Evolutionary conservation across 345 rosid genomes (phyloP).

Genomic region (Linum tenue): DNA sequence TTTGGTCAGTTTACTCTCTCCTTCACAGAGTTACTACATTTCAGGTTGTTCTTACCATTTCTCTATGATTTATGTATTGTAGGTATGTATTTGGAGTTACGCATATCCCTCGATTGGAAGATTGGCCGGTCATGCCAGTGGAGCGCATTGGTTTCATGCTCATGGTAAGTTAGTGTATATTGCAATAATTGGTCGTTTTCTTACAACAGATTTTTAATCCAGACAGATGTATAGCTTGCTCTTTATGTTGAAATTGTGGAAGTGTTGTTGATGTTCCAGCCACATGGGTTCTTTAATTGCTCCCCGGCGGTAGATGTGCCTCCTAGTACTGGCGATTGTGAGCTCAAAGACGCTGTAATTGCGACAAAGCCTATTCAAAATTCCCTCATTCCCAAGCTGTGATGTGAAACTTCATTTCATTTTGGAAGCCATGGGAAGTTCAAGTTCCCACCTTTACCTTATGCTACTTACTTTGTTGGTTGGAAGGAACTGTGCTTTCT

Average conservation of each 20-base stretch:
- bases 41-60: background rate
- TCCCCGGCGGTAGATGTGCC: slow-evolving; percentile 95
- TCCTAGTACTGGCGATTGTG: slow-evolving; percentile 62
- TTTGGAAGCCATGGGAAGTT: background rate
- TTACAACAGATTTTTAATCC: too few relatives aligned
- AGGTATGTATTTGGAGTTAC: slow-evolving; percentile 93
- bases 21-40: background rate
- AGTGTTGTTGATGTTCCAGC: slow-evolving; percentile 32
- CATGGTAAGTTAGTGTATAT: slow-evolving; percentile 32
- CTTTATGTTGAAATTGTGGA: background rate
- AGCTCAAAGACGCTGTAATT: slow-evolving; percentile 49
- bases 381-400: background rate
- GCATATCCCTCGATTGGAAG: slow-evolving; percentile 85
- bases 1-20: slow-evolving; percentile 39
- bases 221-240: too few relatives aligned
- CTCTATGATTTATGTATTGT: background rate
- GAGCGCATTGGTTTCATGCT: slow-evolving; percentile 81
- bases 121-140: slow-evolving; percentile 93
- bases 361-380: background rate
- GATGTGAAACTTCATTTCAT: background rate
- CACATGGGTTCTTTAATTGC: slow-evolving; percentile 93
- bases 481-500: background rate
- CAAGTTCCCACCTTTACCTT: too few relatives aligned
- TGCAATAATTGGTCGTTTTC: too few relatives aligned
- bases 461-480: background rate